Evolutionary conservation across 2,329 filamentous ascomycete species (phyloP), one percentile per base, ranked within the genome.

Genomic region (Talaromyces verruculosus): DNA sequence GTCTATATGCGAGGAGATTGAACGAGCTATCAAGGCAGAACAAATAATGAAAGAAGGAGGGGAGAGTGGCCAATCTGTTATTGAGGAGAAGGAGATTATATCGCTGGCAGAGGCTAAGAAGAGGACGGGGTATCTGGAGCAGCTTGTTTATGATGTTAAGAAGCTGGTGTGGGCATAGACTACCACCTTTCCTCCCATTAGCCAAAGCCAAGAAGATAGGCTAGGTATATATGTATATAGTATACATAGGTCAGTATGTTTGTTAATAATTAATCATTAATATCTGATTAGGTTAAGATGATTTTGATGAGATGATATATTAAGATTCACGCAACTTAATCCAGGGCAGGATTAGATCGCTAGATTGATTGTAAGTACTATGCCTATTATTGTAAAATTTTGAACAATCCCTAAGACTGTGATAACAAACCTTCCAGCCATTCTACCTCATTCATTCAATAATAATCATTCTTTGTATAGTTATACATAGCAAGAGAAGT

Each of bases 81-180:
- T 88, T 2, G 82, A 87, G 67, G 79, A 88, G 66, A 81, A 81
- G 47, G 90, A 94, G 72, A 91, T 99, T 61, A 92, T 99, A 62
- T 91, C 89, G 28, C 77, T 96, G 63, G 88, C 87, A 1, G 93
- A 97, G 74, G 95, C 95, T 65, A 94, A 87, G 84, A 91, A 87
- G 81, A 93, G 89, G 67, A 97, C 94, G 0, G 91, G 93, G 0
- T 84, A 96, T 71, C 77, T 98, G 62, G 94, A 97, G 78, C 89
- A 94, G 76, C 79, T 96, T 73, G 92, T 93, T 1, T 93, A 98
- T 81, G 91, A 90, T 67, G 84, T 98, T 72, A 97, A 97, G 86
- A 96, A 92, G 82, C 80, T 98, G 75, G 93, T 99, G 13, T 98
- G 95, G 95, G 84, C 84, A 2, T 87, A 72, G 51, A 22, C 15